A percentile compares a stretch with the other conserved stretches of the same genome.
These are phyloP conservation scores for Phaeosphaeria sp. DNA, from an alignment of 2,329 filamentous ascomycete genomes.

Conservation along the genomic window DNA sequence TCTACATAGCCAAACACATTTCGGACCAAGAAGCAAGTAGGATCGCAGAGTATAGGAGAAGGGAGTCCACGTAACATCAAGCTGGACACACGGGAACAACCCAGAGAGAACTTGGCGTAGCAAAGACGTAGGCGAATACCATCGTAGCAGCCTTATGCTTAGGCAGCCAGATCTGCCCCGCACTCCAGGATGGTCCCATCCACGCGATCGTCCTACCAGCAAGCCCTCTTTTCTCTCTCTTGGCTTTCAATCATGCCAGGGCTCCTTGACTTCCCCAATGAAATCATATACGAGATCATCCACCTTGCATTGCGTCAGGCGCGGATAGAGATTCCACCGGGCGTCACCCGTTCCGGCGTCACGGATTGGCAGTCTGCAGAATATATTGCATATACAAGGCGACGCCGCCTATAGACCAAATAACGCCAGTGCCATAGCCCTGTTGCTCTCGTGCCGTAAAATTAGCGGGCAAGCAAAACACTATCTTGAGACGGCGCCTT, in stretches of 20 bases:
- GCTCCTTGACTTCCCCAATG: background rate
- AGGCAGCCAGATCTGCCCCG: background rate
- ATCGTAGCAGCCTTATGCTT: background rate
- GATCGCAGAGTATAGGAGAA: conserved; percentile 2
- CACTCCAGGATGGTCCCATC: background rate
- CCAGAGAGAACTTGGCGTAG: background rate
- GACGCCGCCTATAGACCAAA: background rate
- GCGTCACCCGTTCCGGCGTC: background rate
- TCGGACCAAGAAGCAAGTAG: background rate
- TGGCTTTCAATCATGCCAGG: background rate
- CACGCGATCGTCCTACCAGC: background rate
- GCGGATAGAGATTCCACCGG: background rate
- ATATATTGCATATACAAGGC: background rate
- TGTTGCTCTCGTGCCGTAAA: background rate
- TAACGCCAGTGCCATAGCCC: background rate
- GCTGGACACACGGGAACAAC: background rate
- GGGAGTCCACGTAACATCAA: background rate
- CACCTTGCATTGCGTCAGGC: background rate
- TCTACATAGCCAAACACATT: conserved; percentile 1
- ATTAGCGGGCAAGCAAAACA: background rate
- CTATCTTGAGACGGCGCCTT: background rate
- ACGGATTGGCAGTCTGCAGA: background rate
- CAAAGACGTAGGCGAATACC: background rate
- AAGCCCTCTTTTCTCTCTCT: background rate
- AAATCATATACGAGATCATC: background rate